Conservation (phyloP, 2,329 filamentous ascomycete species). For the Endothia cerciana region DNA sequence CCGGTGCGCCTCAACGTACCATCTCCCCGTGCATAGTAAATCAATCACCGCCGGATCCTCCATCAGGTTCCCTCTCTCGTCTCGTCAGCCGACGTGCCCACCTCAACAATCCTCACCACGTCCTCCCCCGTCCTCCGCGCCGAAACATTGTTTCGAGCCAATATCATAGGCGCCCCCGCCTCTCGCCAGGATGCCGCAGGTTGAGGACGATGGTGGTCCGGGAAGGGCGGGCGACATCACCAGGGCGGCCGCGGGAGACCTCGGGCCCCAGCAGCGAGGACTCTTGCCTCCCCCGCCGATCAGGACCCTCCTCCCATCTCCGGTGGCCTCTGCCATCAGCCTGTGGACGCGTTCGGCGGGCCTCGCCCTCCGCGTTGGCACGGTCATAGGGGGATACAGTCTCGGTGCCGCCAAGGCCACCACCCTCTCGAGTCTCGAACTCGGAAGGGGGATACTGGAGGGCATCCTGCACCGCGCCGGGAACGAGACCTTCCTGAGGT, state of each 20-base stretch:
- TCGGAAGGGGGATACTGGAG: conserved; percentile 59
- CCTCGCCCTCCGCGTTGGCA: conserved; percentile 58
- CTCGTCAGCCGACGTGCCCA: neutral
- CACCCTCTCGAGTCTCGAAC: conserved; percentile 60
- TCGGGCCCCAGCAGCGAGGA: conserved; percentile 11
- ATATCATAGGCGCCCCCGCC: neutral
- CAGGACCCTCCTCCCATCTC: conserved; percentile 58
- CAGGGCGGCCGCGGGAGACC: neutral
- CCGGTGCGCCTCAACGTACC: too few species aligned
- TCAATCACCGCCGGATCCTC: neutral
- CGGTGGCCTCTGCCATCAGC: conserved; percentile 63
- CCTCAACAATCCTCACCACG: neutral
- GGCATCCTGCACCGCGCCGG: conserved; percentile 57
- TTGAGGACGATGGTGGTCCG: neutral
- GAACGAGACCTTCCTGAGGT: conserved; percentile 50
- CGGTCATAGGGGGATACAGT: conserved; percentile 54
- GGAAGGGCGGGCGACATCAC: neutral
- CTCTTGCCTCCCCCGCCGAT: conserved; percentile 32
- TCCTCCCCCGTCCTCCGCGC: neutral
- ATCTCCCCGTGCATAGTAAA: too few species aligned
- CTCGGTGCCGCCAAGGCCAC: conserved; percentile 59
- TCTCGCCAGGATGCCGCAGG: neutral
- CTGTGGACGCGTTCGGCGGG: conserved; percentile 64
- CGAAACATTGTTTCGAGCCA: neutral
- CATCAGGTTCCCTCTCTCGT: neutral